phyloP scores from a whole-genome alignment of 2,329 filamentous ascomycete species.

The Furcasterigmium furcatum region DNA sequence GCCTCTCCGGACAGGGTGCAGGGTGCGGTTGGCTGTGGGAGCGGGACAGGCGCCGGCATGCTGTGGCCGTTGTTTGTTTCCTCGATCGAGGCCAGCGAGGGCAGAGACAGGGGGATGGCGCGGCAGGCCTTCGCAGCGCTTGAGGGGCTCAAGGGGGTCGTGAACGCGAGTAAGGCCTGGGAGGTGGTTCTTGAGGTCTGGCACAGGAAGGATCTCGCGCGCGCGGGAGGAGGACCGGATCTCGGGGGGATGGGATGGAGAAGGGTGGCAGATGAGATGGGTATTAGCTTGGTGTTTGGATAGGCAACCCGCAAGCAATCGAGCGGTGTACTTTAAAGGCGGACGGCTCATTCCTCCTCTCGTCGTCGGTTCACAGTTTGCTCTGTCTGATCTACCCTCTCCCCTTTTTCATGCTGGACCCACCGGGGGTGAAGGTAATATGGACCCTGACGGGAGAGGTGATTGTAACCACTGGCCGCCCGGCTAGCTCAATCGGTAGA shows the following conservation, averaged over 20 bases:
- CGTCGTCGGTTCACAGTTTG: no score
- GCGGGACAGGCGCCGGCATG: slow-evolving; percentile 8
- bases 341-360: no score
- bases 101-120: slow-evolving; percentile 11
- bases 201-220: slow-evolving; percentile 11
- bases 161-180: slow-evolving; percentile 11
- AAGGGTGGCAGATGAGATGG: slow-evolving; percentile 10
- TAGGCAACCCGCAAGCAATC: no score
- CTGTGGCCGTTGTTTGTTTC: slow-evolving; percentile 12
- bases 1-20: neutral
- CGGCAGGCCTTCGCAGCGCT: slow-evolving; percentile 12
- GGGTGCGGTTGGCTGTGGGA: neutral
- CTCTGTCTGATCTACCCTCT: no score
- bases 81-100: slow-evolving; percentile 11
- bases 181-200: slow-evolving; percentile 11
- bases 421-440: no score
- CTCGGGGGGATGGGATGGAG: slow-evolving; percentile 10
- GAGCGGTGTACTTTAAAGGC: no score
- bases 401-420: no score
- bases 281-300: slow-evolving; percentile 10
- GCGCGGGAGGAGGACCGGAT: slow-evolving; percentile 6
- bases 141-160: slow-evolving; percentile 7
- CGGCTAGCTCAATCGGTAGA: slow-evolving; percentile 69
- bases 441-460: neutral
- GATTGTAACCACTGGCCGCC: slow-evolving; percentile 22